phyloP scores from a whole-genome alignment of 768 basidiomycete genomes.

The Boletus tomentosulus region DNA sequence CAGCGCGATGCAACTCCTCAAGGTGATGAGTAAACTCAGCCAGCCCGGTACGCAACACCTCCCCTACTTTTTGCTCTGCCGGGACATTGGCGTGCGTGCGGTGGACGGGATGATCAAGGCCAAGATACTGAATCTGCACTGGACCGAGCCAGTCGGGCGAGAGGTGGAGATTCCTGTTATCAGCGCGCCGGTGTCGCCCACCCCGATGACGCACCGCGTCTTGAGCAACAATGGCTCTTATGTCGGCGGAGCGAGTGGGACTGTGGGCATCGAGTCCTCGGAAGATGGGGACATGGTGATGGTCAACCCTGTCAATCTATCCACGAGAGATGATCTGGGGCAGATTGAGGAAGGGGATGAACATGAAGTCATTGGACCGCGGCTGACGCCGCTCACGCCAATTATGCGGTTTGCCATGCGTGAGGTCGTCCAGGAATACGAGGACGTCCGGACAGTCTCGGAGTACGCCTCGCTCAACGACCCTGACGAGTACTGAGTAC shows the following conservation, averaged over 20 bases:
- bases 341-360: constrained; percentile 49
- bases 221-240: constrained; percentile 26
- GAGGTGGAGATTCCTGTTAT: constrained; percentile 38
- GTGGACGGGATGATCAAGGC: constrained; percentile 85
- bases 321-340: constrained; percentile 41
- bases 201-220: constrained; percentile 25
- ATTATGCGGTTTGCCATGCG: constrained; percentile 84
- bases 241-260: constrained; percentile 36
- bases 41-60: constrained; percentile 59
- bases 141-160: constrained; percentile 66
- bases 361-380: constrained; percentile 64
- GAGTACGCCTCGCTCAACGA: constrained; percentile 72
- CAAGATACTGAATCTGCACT: constrained; percentile 67
- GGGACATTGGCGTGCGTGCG: constrained; percentile 77
- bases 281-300: constrained; percentile 50
- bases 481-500: constrained; percentile 60
- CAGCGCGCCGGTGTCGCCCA: constrained; percentile 24
- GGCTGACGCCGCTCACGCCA: constrained; percentile 70
- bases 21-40: constrained; percentile 76
- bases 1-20: constrained; percentile 72
- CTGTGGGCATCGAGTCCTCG: constrained; percentile 35
- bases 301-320: constrained; percentile 34
- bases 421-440: constrained; percentile 79
- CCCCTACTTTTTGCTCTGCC: constrained; percentile 77
- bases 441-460: constrained; percentile 68